A percentile compares a stretch with the other conserved stretches of the same genome.
phyloP scores from a whole-genome alignment of 176 grass and related monocot species.

The Aechmea fasciata region DNA sequence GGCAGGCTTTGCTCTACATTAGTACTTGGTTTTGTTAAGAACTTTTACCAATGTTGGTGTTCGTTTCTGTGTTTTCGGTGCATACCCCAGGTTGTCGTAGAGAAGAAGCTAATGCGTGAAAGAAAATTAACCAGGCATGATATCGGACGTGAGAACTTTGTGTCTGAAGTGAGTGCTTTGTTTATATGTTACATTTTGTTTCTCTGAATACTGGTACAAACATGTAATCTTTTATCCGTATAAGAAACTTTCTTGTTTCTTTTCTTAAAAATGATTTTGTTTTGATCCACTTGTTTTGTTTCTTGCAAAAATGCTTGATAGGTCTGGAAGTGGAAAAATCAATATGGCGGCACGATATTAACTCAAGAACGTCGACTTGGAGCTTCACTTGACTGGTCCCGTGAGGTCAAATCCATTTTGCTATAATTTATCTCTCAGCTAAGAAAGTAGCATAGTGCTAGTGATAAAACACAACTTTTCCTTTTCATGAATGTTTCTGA shows the following conservation, averaged over 20 bases:
- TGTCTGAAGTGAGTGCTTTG: slow-evolving; percentile 49
- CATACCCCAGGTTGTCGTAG: slow-evolving; percentile 60
- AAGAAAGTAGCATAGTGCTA: background rate
- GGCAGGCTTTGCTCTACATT: too few species aligned
- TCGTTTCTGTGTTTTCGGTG: background rate
- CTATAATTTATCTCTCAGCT: background rate
- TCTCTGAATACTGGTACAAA: background rate
- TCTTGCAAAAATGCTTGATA: slow-evolving; percentile 24
- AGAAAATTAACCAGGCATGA: slow-evolving; percentile 79
- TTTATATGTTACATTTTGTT: slow-evolving; percentile 6
- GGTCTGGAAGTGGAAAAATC: slow-evolving; percentile 94
- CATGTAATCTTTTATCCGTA: background rate
- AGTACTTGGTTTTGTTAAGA: background rate
- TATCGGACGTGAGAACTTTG: slow-evolving; percentile 56
- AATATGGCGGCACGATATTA: slow-evolving; percentile 74
- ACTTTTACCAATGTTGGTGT: background rate
- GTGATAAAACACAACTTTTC: background rate
- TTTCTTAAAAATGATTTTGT: slow-evolving; percentile 6
- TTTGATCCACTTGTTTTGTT: slow-evolving; percentile 19
- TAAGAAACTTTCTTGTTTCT: background rate
- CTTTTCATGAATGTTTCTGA: background rate
- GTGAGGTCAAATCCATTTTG: slow-evolving; percentile 39
- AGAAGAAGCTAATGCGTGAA: slow-evolving; percentile 95
- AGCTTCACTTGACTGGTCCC: slow-evolving; percentile 90
- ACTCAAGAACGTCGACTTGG: slow-evolving; percentile 77